Evolutionary conservation across 2,329 filamentous ascomycete species (phyloP).

Genomic region (Fusarium chlamydosporum): DNA sequence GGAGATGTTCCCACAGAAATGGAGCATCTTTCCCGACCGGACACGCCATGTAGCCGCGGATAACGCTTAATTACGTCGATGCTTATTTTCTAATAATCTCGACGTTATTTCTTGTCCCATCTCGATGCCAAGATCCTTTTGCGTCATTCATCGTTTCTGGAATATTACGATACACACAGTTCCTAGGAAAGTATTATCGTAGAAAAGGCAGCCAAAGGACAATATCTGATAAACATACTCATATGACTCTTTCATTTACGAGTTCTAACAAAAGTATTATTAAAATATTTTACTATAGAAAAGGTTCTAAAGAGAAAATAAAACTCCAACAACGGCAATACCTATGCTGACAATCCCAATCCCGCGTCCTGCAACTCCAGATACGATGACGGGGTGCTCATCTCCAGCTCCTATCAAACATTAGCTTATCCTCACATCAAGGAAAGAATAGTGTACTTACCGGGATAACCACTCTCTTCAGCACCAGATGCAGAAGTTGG

Average conservation of each 20-base stretch:
- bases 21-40: slow-evolving; percentile 1
- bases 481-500: not conserved
- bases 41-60: slow-evolving; percentile 9
- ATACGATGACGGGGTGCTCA: slow-evolving; percentile 26
- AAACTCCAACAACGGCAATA: not conserved
- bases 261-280: not conserved
- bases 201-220: not conserved
- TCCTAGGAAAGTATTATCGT: not conserved
- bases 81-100: not conserved
- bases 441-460: not conserved
- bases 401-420: not conserved
- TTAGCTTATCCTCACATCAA: not conserved
- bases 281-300: not conserved
- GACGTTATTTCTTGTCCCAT: not conserved
- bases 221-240: not conserved
- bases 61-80: slow-evolving; percentile 14
- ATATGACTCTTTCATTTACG: no score
- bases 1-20: slow-evolving; percentile 22
- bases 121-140: not conserved
- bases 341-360: slow-evolving; percentile 9
- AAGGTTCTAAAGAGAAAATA: slow-evolving; percentile 7
- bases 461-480: slow-evolving; percentile 3
- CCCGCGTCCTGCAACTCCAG: slow-evolving; percentile 1
- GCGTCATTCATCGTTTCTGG: not conserved
- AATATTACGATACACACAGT: no score